Percentiles rank a stretch among this genome's conserved stretches.
Conservation (phyloP, 495 filamentous ascomycete genomes). For the Halenospora varia region DNA sequence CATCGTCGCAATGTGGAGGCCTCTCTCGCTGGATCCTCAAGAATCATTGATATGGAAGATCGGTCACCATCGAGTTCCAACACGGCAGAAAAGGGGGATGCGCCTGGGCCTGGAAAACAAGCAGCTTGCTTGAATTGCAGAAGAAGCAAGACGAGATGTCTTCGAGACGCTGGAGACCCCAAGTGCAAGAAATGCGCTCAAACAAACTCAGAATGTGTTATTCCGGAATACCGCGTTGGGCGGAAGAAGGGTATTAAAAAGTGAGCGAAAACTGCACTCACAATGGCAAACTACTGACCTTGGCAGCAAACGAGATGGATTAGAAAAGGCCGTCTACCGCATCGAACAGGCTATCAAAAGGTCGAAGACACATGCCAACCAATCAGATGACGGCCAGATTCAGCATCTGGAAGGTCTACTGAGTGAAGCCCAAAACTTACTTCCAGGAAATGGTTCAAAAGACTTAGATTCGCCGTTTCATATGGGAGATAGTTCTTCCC, state of each 20-base stretch:
- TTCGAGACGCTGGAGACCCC: constrained; percentile 42
- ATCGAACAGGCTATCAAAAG: constrained; percentile 68
- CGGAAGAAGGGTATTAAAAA: constrained; percentile 74
- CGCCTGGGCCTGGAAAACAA: constrained; percentile 32
- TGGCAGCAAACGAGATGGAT: constrained; percentile 62
- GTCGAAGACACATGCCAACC: constrained; percentile 44
- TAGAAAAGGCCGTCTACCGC: constrained; percentile 70
- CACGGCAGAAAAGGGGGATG: constrained; percentile 14
- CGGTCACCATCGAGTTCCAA: constrained; percentile 19
- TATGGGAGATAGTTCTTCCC: neutral
- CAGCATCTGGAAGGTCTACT: constrained; percentile 53
- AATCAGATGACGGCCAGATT: constrained; percentile 50
- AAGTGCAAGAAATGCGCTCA: constrained; percentile 62
- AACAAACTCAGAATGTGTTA: constrained; percentile 53
- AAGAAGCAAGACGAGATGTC: constrained; percentile 65
- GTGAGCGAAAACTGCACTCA: constrained; percentile 36
- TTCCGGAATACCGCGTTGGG: constrained; percentile 65
- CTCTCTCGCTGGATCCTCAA: neutral
- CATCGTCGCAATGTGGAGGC: neutral
- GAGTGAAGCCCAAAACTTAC: constrained; percentile 38
- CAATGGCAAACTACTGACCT: constrained; percentile 4
- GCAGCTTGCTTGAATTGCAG: constrained; percentile 67
- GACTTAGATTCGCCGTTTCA: constrained; percentile 16
- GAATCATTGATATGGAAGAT: constrained; percentile 17
- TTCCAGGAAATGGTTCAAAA: constrained; percentile 22